Evolutionary conservation across 495 filamentous ascomycete species (phyloP).

Genomic region (Aspergillus cristatus): DNA sequence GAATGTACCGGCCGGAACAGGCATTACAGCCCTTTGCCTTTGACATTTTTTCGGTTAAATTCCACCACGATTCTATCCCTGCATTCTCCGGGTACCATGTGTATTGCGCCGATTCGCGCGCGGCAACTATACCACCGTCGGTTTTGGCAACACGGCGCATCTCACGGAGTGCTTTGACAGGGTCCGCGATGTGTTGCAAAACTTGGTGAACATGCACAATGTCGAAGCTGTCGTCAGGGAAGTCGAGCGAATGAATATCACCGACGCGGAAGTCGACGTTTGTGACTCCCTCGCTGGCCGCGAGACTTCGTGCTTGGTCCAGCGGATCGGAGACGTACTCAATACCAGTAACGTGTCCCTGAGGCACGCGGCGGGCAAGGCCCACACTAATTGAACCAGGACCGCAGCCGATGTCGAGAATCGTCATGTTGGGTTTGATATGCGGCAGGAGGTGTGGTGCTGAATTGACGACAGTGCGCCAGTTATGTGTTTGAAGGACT

Average conservation of each 20-base stretch:
- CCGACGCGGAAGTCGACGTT: constrained; percentile 41
- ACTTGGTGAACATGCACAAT: constrained; percentile 51
- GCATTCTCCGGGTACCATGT: constrained; percentile 40
- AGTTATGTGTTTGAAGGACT: constrained; percentile 37
- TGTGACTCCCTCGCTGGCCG: constrained; percentile 26
- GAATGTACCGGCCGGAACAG: constrained; percentile 36
- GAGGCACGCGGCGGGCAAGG: constrained; percentile 36
- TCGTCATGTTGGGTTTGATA: constrained; percentile 30
- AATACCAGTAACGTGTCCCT: constrained; percentile 39
- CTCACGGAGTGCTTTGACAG: constrained; percentile 35
- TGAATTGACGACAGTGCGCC: constrained; percentile 42
- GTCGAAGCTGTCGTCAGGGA: constrained; percentile 46
- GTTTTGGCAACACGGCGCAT: constrained; percentile 40
- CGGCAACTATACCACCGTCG: constrained; percentile 45
- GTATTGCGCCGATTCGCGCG: constrained; percentile 35
- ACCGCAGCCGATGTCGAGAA: constrained; percentile 53
- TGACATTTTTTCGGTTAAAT: constrained; percentile 24
- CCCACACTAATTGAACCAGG: constrained; percentile 50
- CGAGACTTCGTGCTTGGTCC: constrained; percentile 27
- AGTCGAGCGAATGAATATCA: constrained; percentile 37
- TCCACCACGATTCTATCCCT: constrained; percentile 32
- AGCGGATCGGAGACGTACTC: constrained; percentile 35
- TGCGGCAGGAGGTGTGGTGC: constrained; percentile 39
- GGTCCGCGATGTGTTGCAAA: constrained; percentile 43
- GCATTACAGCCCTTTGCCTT: constrained; percentile 34